Evolutionary conservation across 148 eudicot species (phyloP).

Genomic region (Cornus kousa): DNA sequence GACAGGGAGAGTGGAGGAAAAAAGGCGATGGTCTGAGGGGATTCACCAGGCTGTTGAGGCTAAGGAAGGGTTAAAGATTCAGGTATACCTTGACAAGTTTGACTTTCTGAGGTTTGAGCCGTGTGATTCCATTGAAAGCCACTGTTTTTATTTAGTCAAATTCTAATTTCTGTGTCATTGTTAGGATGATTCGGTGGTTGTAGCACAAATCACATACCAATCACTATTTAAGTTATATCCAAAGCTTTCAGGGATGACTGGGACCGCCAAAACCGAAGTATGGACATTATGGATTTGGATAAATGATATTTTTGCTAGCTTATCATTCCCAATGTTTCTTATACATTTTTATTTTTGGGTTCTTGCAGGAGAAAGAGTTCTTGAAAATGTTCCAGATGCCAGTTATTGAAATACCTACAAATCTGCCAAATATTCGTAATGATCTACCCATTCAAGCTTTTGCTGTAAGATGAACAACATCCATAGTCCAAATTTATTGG

Average conservation of each 20-base stretch:
- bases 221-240: conserved; percentile 96
- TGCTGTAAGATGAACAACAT: conserved; percentile 55
- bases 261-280: conserved; percentile 99
- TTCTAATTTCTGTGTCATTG: conserved; percentile 14
- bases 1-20: conserved; percentile 99
- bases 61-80: conserved; percentile 84
- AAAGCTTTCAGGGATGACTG: conserved; percentile 99
- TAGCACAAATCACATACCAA: conserved; percentile 98
- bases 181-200: conserved; percentile 93
- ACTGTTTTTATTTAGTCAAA: background rate
- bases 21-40: conserved; percentile 98
- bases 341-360: background rate
- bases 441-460: conserved; percentile 93
- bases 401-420: conserved; percentile 94
- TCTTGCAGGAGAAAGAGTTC: conserved; percentile 90
- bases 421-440: conserved; percentile 84
- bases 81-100: conserved; percentile 40
- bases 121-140: background rate
- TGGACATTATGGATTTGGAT: conserved; percentile 8
- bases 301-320: background rate
- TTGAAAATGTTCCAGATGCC: conserved; percentile 93
- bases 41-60: conserved; percentile 99
- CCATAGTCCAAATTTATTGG: conserved; percentile 2
- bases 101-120: conserved; percentile 1
- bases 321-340: background rate